These are phyloP conservation scores for Alternaria ventricosa DNA, from an alignment of 2,329 filamentous ascomycete species.

Conservation along the genomic window DNA sequence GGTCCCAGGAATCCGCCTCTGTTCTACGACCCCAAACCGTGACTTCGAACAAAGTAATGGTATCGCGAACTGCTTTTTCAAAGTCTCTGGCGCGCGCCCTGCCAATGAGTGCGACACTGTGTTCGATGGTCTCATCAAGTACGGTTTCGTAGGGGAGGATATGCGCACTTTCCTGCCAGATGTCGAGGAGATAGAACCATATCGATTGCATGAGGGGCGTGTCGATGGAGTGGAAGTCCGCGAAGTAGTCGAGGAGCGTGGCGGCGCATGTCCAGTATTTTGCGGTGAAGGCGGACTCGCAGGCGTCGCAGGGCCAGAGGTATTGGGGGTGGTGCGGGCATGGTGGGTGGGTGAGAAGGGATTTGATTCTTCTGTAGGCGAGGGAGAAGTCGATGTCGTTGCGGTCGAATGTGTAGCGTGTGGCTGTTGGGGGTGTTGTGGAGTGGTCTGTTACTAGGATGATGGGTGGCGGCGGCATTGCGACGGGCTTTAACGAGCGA, in stretches of 20 bases:
- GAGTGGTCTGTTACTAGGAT: conserved; percentile 4
- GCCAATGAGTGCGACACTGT: not conserved
- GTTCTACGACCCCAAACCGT: conserved; percentile 7
- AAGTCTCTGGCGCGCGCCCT: conserved; percentile 1
- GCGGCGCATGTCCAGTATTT: conserved; percentile 26
- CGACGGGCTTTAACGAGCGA: not conserved
- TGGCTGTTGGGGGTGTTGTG: not conserved
- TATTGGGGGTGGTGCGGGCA: not conserved
- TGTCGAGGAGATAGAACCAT: conserved; percentile 39
- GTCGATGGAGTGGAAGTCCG: conserved; percentile 34
- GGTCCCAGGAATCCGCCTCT: not conserved
- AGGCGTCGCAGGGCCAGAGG: conserved; percentile 12
- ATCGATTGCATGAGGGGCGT: conserved; percentile 27
- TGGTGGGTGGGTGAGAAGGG: conserved; percentile 7
- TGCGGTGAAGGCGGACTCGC: conserved; percentile 7
- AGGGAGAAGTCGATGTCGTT: not conserved
- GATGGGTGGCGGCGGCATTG: not conserved
- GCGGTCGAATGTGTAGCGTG: not conserved
- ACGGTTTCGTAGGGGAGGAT: not conserved
- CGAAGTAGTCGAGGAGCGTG: conserved; percentile 39
- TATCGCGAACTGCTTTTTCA: not conserved
- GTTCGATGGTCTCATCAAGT: not conserved
- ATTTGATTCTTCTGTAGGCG: conserved; percentile 22
- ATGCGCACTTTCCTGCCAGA: conserved; percentile 20
- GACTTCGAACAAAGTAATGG: conserved; percentile 1